Conservation (phyloP, 129 eudicot genomes). For the Artemisia annua region DNA sequence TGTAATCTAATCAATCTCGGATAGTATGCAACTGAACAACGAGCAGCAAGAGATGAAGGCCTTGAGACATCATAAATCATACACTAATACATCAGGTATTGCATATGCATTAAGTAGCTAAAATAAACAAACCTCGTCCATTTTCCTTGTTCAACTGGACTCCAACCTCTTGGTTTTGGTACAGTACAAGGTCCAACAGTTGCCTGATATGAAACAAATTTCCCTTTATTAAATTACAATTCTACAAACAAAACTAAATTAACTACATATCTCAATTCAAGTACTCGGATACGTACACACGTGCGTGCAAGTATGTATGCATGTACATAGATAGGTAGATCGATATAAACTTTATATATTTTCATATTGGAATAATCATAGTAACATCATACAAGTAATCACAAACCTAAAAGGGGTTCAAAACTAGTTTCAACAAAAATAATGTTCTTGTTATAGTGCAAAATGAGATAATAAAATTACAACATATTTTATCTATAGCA, state of each 20-base stretch:
- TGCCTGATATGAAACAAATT: conserved; percentile 59
- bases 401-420: conserved; percentile 11
- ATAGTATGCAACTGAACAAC: conserved; percentile 16
- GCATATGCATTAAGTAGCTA: conserved; percentile 20
- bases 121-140: conserved; percentile 80
- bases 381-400: conserved; percentile 3
- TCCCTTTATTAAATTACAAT: conserved; percentile 14
- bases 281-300: too few species aligned
- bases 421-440: neutral
- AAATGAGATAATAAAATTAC: neutral
- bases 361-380: conserved; percentile 12
- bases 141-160: conserved; percentile 95
- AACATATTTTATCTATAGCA: neutral
- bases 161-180: conserved; percentile 97
- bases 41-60: conserved; percentile 1
- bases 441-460: neutral
- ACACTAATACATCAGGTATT: neutral
- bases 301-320: neutral
- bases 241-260: conserved; percentile 6
- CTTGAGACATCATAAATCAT: neutral
- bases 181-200: conserved; percentile 90
- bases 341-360: neutral
- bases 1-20: neutral
- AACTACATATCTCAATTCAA: too few species aligned
- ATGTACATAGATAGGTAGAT: neutral